These are phyloP conservation scores for Hanseniaspora lachancei DNA, from an alignment of 805 yeast species.

Conservation along the genomic window DNA sequence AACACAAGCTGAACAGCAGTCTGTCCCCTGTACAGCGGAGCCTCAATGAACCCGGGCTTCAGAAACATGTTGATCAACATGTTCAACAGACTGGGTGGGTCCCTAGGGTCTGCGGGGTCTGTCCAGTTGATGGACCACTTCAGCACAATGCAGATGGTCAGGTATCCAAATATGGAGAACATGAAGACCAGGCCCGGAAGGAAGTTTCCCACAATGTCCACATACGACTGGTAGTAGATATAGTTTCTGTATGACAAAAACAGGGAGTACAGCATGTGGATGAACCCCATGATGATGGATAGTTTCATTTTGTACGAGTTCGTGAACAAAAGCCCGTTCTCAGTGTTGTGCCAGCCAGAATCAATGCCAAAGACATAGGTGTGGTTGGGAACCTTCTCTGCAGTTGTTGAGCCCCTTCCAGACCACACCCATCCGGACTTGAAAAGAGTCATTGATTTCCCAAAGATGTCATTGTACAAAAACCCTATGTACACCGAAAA, in stretches of 20 bases:
- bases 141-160: slow-evolving; percentile 72
- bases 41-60: slow-evolving; percentile 80
- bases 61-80: slow-evolving; percentile 93
- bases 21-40: slow-evolving; percentile 70
- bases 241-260: slow-evolving; percentile 75
- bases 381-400: slow-evolving; percentile 39
- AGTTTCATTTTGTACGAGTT: slow-evolving; percentile 96
- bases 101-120: slow-evolving; percentile 40
- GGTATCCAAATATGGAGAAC: slow-evolving; percentile 93
- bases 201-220: slow-evolving; percentile 86
- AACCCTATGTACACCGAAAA: slow-evolving; percentile 94
- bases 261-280: slow-evolving; percentile 86
- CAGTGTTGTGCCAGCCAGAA: slow-evolving; percentile 95
- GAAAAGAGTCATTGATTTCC: slow-evolving; percentile 80
- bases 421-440: slow-evolving; percentile 94
- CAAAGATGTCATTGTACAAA: slow-evolving; percentile 84
- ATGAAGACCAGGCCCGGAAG: slow-evolving; percentile 87
- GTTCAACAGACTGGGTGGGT: slow-evolving; percentile 86
- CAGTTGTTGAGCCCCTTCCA: slow-evolving; percentile 55
- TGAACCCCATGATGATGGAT: slow-evolving; percentile 85
- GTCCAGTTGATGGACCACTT: slow-evolving; percentile 94
- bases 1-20: slow-evolving; percentile 58
- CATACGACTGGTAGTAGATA: slow-evolving; percentile 47
- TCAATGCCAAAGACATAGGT: slow-evolving; percentile 80
- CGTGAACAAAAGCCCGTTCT: slow-evolving; percentile 75